These are phyloP conservation scores for Mucor sp. DNA, from an alignment of 371 early-diverging fungal species.

Conservation along the genomic window DNA sequence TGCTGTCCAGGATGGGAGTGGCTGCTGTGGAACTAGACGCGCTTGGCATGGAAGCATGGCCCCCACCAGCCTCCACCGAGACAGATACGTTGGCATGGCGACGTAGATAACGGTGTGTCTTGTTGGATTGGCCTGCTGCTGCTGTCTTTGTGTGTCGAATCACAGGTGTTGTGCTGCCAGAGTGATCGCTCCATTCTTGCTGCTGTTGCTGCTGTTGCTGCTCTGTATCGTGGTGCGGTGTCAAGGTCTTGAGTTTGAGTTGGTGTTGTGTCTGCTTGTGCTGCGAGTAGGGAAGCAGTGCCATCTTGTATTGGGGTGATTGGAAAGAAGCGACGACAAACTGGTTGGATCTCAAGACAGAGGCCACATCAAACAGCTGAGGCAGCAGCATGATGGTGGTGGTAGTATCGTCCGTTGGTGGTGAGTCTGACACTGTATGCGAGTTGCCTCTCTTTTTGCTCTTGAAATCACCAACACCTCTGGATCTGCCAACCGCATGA, in stretches of 20 bases:
- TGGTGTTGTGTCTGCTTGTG: slow-evolving; percentile 1
- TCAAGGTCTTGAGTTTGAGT: not conserved
- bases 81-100: slow-evolving; percentile 4
- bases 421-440: not conserved
- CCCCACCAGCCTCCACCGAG: not conserved
- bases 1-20: not conserved
- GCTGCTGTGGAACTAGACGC: not conserved
- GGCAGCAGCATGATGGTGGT: slow-evolving; percentile 41
- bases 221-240: slow-evolving; percentile 5
- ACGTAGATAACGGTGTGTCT: slow-evolving; percentile 18
- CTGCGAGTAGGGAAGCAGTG: not conserved
- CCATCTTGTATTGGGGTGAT: slow-evolving; percentile 34
- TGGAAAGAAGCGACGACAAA: slow-evolving; percentile 50
- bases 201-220: not conserved
- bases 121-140: slow-evolving; percentile 2
- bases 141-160: not conserved
- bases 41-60: not conserved
- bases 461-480: slow-evolving; percentile 34
- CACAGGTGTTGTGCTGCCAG: slow-evolving; percentile 16
- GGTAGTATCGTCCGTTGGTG: slow-evolving; percentile 13
- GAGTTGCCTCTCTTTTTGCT: slow-evolving; percentile 10
- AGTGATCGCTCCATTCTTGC: slow-evolving; percentile 5
- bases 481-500: slow-evolving; percentile 60
- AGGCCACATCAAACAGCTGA: slow-evolving; percentile 48
- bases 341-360: slow-evolving; percentile 48